These are phyloP conservation scores for Trichoderma oligosporum DNA, from an alignment of 2,329 filamentous ascomycete species.

Conservation along the genomic window DNA sequence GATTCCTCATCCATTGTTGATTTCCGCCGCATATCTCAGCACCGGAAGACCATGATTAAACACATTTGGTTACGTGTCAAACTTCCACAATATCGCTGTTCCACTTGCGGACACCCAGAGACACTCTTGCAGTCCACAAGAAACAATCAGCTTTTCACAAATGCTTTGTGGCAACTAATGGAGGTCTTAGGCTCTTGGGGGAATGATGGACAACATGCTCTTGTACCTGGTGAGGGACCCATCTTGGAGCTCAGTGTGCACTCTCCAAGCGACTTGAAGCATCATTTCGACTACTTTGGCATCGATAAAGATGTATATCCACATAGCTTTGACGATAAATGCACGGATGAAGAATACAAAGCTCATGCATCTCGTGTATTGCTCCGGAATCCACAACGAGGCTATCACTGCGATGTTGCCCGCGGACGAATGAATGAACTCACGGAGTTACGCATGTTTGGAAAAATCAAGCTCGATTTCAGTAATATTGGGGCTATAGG, in stretches of 20 bases:
- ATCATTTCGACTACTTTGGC: not conserved
- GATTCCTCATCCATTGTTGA: not conserved
- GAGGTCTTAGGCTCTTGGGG: not conserved
- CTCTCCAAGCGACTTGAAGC: not conserved
- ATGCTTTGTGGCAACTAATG: not conserved
- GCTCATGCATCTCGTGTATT: not conserved
- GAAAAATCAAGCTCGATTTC: not conserved
- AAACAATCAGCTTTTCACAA: slow-evolving; percentile 1
- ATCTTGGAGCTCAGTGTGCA: slow-evolving; percentile 1
- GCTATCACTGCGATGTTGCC: not conserved
- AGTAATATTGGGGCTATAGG: not conserved
- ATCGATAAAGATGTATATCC: not conserved
- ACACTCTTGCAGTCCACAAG: not conserved
- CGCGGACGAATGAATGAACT: not conserved
- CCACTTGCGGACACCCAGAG: not conserved
- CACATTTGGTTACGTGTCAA: slow-evolving; percentile 3
- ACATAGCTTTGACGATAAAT: not conserved
- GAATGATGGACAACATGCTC: not conserved
- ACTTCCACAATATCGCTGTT: not conserved
- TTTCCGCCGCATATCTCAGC: not conserved
- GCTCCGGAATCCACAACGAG: not conserved
- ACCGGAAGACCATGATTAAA: not conserved
- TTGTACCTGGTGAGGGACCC: not conserved
- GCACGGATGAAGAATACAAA: not conserved
- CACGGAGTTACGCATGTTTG: not conserved